phyloP scores from a whole-genome alignment of 2,329 filamentous ascomycete genomes.

The Neonectria magnoliae region DNA sequence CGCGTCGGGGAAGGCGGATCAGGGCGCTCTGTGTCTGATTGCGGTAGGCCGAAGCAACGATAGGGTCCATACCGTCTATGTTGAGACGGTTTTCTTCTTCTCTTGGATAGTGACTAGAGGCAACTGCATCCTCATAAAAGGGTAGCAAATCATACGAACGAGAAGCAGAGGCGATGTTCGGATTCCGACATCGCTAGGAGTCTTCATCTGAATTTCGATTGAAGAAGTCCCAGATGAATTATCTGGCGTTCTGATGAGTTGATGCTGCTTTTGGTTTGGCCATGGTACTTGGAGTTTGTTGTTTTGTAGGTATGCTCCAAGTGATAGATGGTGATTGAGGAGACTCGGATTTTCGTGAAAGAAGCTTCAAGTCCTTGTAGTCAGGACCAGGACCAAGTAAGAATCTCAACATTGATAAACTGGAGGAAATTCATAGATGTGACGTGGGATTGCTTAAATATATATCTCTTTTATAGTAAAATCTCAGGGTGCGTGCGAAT shows the following conservation, averaged over 20 bases:
- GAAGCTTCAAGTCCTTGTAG: not conserved
- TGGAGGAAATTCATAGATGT: not conserved
- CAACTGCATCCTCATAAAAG: slow-evolving; percentile 1
- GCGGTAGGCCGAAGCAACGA: slow-evolving; percentile 9
- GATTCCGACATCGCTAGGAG: not conserved
- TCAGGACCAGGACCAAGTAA: not conserved
- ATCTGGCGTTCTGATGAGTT: not conserved
- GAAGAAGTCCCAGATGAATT: not conserved
- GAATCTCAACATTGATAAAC: not conserved
- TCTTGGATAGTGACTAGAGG: not conserved
- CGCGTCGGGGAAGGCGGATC: slow-evolving; percentile 7
- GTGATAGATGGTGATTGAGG: not conserved
- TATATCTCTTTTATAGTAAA: not conserved
- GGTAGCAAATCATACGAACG: not conserved
- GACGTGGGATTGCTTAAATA: not conserved
- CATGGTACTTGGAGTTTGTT: not conserved
- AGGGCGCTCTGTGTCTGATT: slow-evolving; percentile 15
- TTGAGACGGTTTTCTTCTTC: not conserved
- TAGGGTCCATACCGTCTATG: not conserved
- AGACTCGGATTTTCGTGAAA: not conserved
- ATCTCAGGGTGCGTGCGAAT: not conserved
- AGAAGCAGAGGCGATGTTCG: not conserved
- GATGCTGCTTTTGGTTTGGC: not conserved
- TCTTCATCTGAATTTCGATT: not conserved
- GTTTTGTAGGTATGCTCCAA: not conserved